These are phyloP conservation scores for Symbiodinium natans DNA, from an alignment of 73 alveolate genomes.

Conservation along the genomic window DNA sequence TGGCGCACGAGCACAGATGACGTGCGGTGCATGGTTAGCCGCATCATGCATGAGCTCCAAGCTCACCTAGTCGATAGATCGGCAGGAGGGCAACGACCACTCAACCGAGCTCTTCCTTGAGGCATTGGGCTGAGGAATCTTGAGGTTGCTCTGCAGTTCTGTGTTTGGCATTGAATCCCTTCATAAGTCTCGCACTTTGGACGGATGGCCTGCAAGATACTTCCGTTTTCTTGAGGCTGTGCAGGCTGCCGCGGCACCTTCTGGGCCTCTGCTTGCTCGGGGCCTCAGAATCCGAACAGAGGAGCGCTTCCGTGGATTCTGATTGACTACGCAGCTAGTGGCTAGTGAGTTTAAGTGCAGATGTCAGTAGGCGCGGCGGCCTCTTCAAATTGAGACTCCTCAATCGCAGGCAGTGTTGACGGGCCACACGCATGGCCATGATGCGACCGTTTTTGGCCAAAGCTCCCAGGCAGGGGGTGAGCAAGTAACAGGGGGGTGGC, in stretches of 20 bases:
- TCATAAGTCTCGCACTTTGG: background rate
- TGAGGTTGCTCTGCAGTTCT: no score
- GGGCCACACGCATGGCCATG: conserved; percentile 30
- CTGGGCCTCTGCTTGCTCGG: background rate
- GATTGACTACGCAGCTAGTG: no score
- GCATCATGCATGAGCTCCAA: no score
- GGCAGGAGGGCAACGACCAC: conserved; percentile 27
- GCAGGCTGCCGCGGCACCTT: background rate
- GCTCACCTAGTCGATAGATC: no score
- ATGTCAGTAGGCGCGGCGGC: no score
- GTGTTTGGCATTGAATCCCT: background rate
- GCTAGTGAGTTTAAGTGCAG: no score
- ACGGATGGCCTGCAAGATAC: background rate
- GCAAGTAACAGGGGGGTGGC: no score
- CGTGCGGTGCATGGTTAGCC: no score
- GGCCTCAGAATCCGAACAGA: no score
- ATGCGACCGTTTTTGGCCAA: background rate
- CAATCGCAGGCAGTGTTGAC: background rate
- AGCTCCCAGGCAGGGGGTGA: background rate
- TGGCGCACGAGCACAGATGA: no score
- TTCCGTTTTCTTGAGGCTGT: background rate
- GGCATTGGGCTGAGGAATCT: background rate
- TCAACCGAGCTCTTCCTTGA: conserved; percentile 7
- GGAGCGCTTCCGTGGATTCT: no score
- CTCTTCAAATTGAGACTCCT: no score